A percentile compares a stretch with the other conserved stretches of the same genome.
Conservation (phyloP, 768 basidiomycete species). For the Psilocybe azurescens region DNA sequence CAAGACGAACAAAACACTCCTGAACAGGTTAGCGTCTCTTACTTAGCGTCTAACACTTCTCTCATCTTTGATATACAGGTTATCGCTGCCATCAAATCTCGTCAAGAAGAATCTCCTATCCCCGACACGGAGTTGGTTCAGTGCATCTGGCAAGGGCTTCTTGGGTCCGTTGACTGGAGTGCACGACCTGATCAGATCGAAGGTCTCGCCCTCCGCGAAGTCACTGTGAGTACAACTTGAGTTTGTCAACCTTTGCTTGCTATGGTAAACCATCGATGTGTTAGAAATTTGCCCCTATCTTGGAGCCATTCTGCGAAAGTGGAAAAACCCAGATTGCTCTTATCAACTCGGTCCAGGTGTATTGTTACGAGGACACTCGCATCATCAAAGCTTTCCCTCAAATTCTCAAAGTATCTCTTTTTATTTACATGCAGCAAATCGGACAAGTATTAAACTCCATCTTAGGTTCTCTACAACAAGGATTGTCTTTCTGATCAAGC, state of each 20-base stretch:
- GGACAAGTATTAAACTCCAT: background rate
- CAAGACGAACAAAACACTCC: conserved; percentile 71
- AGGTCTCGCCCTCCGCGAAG: conserved; percentile 84
- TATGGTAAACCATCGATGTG: background rate
- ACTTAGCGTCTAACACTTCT: conserved; percentile 5
- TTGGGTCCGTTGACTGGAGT: conserved; percentile 87
- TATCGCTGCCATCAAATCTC: conserved; percentile 70
- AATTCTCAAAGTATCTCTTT: conserved; percentile 75
- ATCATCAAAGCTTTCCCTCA: conserved; percentile 95
- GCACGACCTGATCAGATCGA: conserved; percentile 93
- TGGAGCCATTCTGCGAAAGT: conserved; percentile 89
- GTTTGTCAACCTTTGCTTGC: background rate
- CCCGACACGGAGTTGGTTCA: conserved; percentile 85
- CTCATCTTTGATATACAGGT: conserved; percentile 54
- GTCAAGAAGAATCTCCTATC: conserved; percentile 80
- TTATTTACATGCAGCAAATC: background rate
- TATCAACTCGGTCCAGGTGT: conserved; percentile 94
- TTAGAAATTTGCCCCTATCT: conserved; percentile 82
- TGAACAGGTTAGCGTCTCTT: conserved; percentile 60
- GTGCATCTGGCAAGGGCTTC: conserved; percentile 93
- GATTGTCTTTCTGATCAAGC: conserved; percentile 96
- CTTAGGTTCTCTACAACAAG: conserved; percentile 90
- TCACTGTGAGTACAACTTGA: conserved; percentile 61
- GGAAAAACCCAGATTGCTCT: conserved; percentile 92
- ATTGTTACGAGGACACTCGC: conserved; percentile 96